A percentile compares a stretch with the other conserved stretches of the same genome.
Conservation (phyloP, 2,329 filamentous ascomycete species). For the Alternaria rosae region DNA sequence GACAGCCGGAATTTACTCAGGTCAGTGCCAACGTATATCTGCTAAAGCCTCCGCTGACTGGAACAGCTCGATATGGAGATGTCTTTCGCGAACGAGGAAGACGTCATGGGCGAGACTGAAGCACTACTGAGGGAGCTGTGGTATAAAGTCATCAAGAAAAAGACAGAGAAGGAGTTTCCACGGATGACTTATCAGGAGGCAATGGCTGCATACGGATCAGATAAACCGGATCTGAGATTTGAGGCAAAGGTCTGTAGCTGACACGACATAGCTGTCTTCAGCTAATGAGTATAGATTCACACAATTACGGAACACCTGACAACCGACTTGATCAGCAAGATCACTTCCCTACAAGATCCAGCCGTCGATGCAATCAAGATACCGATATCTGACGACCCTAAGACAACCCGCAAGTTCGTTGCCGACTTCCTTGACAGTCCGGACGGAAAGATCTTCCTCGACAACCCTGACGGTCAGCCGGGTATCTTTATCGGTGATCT, state of each 20-base stretch:
- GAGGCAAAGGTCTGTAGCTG: slow-evolving; percentile 62
- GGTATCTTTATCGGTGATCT: slow-evolving; percentile 79
- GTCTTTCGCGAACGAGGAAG: slow-evolving; percentile 77
- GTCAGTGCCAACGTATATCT: slow-evolving; percentile 52
- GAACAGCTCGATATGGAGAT: slow-evolving; percentile 87
- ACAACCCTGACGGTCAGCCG: slow-evolving; percentile 79
- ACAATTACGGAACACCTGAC: slow-evolving; percentile 70
- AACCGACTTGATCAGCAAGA: slow-evolving; percentile 73
- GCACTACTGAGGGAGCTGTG: slow-evolving; percentile 64
- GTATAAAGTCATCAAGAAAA: slow-evolving; percentile 56
- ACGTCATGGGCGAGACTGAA: slow-evolving; percentile 71
- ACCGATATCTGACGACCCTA: slow-evolving; percentile 61
- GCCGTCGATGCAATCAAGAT: slow-evolving; percentile 79
- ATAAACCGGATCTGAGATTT: slow-evolving; percentile 90
- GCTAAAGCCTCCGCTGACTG: slow-evolving; percentile 1
- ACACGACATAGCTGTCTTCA: background rate
- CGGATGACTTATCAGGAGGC: slow-evolving; percentile 75
- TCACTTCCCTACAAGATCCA: slow-evolving; percentile 72
- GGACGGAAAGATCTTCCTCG: slow-evolving; percentile 64
- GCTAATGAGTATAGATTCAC: slow-evolving; percentile 61
- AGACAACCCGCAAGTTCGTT: slow-evolving; percentile 68
- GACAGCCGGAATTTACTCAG: slow-evolving; percentile 97
- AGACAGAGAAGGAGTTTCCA: slow-evolving; percentile 59
- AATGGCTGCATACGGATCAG: slow-evolving; percentile 82
- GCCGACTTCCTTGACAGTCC: slow-evolving; percentile 74